Evolutionary conservation across 2,329 filamentous ascomycete species (phyloP).

Genomic region (Aspergillus chevalieri): DNA sequence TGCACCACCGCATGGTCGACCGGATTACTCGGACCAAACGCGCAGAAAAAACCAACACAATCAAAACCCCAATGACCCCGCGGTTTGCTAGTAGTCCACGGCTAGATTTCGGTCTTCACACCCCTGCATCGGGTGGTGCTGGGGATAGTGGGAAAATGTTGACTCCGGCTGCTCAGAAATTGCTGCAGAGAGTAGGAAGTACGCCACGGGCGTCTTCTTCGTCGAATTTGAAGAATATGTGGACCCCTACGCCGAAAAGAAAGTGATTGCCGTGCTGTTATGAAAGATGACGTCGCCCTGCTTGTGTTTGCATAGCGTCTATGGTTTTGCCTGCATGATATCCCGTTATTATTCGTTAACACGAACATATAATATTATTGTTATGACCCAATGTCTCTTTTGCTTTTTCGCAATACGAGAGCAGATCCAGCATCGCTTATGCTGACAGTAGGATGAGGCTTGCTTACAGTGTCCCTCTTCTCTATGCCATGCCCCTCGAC

Average conservation of each 20-base stretch:
- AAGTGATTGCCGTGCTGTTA: constrained; percentile 9
- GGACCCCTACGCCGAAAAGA: constrained; percentile 33
- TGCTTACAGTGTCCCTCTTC: no score
- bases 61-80: constrained; percentile 42
- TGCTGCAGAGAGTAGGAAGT: constrained; percentile 34
- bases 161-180: constrained; percentile 40
- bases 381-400: no score
- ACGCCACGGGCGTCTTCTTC: constrained; percentile 23
- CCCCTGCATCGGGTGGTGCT: constrained; percentile 15
- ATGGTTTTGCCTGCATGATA: no score
- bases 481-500: no score
- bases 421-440: no score
- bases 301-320: no score
- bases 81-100: constrained; percentile 37
- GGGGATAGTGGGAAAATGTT: constrained; percentile 26
- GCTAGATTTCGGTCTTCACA: constrained; percentile 26
- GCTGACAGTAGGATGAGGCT: no score
- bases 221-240: constrained; percentile 28
- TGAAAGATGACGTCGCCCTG: no score
- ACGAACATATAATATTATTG: no score
- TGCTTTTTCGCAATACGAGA: no score
- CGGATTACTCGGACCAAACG: constrained; percentile 68
- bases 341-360: no score
- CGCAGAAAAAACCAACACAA: constrained; percentile 53
- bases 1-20: constrained; percentile 85